Evolutionary conservation across 495 filamentous ascomycete genomes (phyloP).

Genomic region (Aspergillus incahuasiensis): DNA sequence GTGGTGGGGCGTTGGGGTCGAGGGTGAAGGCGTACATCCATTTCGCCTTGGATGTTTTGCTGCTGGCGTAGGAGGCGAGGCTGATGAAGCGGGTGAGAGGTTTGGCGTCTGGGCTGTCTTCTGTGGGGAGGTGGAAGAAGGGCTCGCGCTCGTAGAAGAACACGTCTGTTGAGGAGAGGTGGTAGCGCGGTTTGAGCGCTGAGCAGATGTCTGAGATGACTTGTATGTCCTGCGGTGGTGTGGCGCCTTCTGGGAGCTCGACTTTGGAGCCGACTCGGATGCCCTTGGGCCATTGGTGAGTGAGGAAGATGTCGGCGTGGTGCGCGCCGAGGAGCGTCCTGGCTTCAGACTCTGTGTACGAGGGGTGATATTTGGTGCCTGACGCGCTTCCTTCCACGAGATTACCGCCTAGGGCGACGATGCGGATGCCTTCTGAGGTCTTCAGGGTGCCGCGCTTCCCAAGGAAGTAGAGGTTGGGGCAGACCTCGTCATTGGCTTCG

Average conservation of each 20-base stretch:
- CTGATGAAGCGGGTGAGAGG: slow-evolving; percentile 83
- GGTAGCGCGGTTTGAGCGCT: slow-evolving; percentile 78
- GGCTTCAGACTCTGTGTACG: slow-evolving; percentile 72
- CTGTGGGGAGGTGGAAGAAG: slow-evolving; percentile 68
- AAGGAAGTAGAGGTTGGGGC: slow-evolving; percentile 80
- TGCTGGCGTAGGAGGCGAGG: slow-evolving; percentile 69
- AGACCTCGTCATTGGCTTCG: slow-evolving; percentile 74
- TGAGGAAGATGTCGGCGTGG: slow-evolving; percentile 78
- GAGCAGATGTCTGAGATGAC: slow-evolving; percentile 70
- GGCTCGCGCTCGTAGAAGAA: slow-evolving; percentile 88
- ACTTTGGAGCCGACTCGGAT: slow-evolving; percentile 60
- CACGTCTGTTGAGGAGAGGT: slow-evolving; percentile 65
- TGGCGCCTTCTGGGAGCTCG: slow-evolving; percentile 38
- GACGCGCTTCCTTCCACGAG: slow-evolving; percentile 53
- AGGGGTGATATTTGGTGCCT: slow-evolving; percentile 60
- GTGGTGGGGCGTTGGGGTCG: slow-evolving; percentile 54
- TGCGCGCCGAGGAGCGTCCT: slow-evolving; percentile 68
- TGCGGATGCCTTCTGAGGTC: slow-evolving; percentile 82
- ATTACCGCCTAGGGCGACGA: slow-evolving; percentile 73
- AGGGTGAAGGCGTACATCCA: slow-evolving; percentile 87
- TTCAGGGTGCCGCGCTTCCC: slow-evolving; percentile 80
- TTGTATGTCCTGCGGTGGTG: slow-evolving; percentile 41
- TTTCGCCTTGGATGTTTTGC: slow-evolving; percentile 70
- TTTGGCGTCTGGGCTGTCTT: slow-evolving; percentile 47
- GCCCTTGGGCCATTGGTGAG: slow-evolving; percentile 74